Percentiles rank a stretch among this genome's conserved stretches.
These are phyloP conservation scores for Xenoacremonium recifei DNA, from an alignment of 2,329 filamentous ascomycete species.

Conservation along the genomic window DNA sequence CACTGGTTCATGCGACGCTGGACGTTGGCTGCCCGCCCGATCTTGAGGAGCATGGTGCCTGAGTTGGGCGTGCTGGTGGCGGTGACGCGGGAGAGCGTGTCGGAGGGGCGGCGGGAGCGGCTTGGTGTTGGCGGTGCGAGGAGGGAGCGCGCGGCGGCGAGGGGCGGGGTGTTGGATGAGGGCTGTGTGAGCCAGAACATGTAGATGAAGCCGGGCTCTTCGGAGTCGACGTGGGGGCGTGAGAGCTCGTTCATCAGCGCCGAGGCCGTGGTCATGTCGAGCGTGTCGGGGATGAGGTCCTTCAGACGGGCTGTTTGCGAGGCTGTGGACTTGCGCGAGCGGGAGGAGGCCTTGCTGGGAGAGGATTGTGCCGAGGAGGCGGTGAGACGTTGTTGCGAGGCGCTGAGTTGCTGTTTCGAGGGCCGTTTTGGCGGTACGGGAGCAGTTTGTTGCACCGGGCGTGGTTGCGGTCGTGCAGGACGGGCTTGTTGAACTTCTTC, in stretches of 20 bases:
- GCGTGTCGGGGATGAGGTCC: slow-evolving; percentile 63
- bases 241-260: slow-evolving; percentile 73
- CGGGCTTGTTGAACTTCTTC: slow-evolving; percentile 40
- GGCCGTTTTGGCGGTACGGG: slow-evolving; percentile 15
- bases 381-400: slow-evolving; percentile 13
- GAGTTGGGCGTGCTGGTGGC: slow-evolving; percentile 22
- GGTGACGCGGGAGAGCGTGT: slow-evolving; percentile 53
- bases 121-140: slow-evolving; percentile 49
- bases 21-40: slow-evolving; percentile 74
- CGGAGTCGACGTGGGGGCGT: slow-evolving; percentile 64
- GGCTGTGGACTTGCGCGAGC: slow-evolving; percentile 29
- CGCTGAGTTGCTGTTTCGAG: slow-evolving; percentile 13
- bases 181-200: slow-evolving; percentile 91
- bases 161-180: slow-evolving; percentile 52
- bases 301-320: slow-evolving; percentile 33
- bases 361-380: slow-evolving; percentile 20
- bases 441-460: slow-evolving; percentile 40
- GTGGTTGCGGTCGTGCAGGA: slow-evolving; percentile 45
- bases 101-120: slow-evolving; percentile 49
- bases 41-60: slow-evolving; percentile 65
- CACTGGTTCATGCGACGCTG: slow-evolving; percentile 90
- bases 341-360: slow-evolving; percentile 28
- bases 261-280: slow-evolving; percentile 68
- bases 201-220: slow-evolving; percentile 91
- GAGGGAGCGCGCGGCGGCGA: slow-evolving; percentile 59